A percentile compares a stretch with the other conserved stretches of the same genome.
Conservation (phyloP, 1,139 yeast species). For the Torulaspora globosa region DNA sequence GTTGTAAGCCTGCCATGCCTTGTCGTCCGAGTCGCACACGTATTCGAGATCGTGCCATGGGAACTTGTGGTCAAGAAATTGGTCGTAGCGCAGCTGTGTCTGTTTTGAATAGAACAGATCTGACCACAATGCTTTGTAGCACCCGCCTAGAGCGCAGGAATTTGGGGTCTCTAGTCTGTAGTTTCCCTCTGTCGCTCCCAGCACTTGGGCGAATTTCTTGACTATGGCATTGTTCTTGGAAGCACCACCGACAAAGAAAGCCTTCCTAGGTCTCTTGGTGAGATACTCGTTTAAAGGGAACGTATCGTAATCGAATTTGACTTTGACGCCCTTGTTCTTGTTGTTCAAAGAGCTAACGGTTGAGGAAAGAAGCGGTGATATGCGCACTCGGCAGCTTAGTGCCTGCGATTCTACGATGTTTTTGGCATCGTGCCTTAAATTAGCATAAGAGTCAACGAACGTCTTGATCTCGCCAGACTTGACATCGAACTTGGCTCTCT, state of each 20-base stretch:
- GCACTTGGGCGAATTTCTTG: constrained; percentile 60
- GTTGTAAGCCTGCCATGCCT: constrained; percentile 36
- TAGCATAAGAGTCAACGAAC: constrained; percentile 33
- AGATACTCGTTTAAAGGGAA: constrained; percentile 27
- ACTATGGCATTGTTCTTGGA: constrained; percentile 69
- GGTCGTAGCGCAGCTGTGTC: constrained; percentile 32
- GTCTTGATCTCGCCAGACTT: constrained; percentile 35
- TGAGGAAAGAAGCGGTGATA: constrained; percentile 61
- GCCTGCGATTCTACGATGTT: constrained; percentile 87
- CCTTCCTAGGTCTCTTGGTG: constrained; percentile 56
- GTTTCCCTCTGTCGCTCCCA: constrained; percentile 62
- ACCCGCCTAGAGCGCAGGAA: constrained; percentile 96
- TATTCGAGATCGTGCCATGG: constrained; percentile 47
- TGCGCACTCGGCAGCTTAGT: constrained; percentile 72
- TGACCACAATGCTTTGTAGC: constrained; percentile 80
- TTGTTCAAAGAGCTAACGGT: constrained; percentile 5
- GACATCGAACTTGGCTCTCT: constrained; percentile 44
- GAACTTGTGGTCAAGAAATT: constrained; percentile 45
- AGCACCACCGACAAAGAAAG: constrained; percentile 86
- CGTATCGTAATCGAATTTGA: constrained; percentile 36
- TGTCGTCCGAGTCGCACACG: constrained; percentile 33
- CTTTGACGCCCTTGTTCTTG: constrained; percentile 15
- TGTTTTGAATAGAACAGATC: constrained; percentile 25
- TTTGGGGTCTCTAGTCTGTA: constrained; percentile 74
- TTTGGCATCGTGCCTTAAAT: constrained; percentile 60